Percentiles rank a stretch among this genome's conserved stretches.
phyloP scores from a whole-genome alignment of 1,139 yeast species.

The Scheffersomyces stambukii region DNA sequence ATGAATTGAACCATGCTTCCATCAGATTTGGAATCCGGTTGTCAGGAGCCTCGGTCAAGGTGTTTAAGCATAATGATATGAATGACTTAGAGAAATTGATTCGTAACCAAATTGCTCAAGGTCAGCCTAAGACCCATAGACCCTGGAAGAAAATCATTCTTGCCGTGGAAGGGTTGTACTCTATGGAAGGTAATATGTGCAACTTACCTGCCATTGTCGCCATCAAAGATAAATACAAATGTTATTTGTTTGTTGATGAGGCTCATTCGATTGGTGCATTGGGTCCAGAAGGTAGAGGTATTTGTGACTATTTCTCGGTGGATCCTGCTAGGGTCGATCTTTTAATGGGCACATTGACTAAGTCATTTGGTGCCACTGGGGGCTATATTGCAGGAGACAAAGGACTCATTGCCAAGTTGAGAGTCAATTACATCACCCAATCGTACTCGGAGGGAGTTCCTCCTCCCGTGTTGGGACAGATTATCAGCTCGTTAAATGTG shows the following conservation, averaged over 20 bases:
- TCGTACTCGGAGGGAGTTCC: constrained; percentile 81
- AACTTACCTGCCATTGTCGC: constrained; percentile 75
- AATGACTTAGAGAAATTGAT: constrained; percentile 70
- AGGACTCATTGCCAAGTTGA: constrained; percentile 65
- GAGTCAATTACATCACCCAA: constrained; percentile 70
- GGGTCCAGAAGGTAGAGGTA: constrained; percentile 91
- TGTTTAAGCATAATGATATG: constrained; percentile 92
- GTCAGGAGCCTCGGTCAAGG: constrained; percentile 90
- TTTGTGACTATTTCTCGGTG: constrained; percentile 87
- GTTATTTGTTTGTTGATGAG: constrained; percentile 89
- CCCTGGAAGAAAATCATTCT: constrained; percentile 95
- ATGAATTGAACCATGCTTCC: constrained; percentile 92
- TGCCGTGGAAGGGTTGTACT: constrained; percentile 92
- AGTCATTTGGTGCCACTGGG: constrained; percentile 98
- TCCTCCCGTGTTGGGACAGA: constrained; percentile 89
- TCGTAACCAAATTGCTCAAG: constrained; percentile 88
- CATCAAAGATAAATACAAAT: constrained; percentile 80
- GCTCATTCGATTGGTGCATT: constrained; percentile 98
- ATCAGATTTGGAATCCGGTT: constrained; percentile 92
- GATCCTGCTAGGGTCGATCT: constrained; percentile 75
- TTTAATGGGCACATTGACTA: constrained; percentile 95
- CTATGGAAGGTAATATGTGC: constrained; percentile 97
- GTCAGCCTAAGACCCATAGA: constrained; percentile 94
- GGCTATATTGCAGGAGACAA: constrained; percentile 85
- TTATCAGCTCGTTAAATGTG: constrained; percentile 71